Conservation (phyloP, 2,329 filamentous ascomycete genomes). For the Fusarium agapanthi region DNA sequence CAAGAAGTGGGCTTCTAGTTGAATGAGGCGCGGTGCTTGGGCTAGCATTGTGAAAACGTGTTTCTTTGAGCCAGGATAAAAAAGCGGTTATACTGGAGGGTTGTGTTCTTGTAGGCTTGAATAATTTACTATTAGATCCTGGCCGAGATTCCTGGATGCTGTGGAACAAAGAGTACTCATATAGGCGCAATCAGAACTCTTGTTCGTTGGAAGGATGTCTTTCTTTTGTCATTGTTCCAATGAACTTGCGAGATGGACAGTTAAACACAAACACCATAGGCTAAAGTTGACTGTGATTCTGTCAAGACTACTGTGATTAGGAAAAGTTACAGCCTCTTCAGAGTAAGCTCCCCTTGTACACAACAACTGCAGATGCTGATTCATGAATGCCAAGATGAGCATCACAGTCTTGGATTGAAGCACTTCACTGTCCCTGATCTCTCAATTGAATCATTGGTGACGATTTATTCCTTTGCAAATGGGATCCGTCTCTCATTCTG, state of each 20-base stretch:
- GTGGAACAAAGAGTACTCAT: neutral
- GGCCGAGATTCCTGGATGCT: accelerated
- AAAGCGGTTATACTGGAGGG: too few species aligned
- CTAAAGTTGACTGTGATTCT: too few species aligned
- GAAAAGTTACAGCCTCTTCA: neutral
- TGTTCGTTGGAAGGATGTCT: too few species aligned
- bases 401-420: neutral
- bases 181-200: accelerated
- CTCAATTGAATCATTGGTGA: accelerated
- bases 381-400: accelerated
- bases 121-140: too few species aligned
- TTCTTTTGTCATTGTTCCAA: too few species aligned
- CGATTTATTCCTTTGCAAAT: accelerated
- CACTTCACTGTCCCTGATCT: neutral
- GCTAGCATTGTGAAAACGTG: neutral
- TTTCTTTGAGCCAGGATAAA: neutral
- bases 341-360: accelerated
- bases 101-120: neutral
- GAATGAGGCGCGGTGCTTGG: neutral
- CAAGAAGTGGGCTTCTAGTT: neutral
- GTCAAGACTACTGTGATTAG: neutral
- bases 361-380: neutral
- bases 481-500: accelerated
- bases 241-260: neutral
- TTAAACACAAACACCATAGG: too few species aligned